These are phyloP conservation scores for Mrakia frigida DNA, from an alignment of 768 basidiomycete genomes.

Conservation along the genomic window DNA sequence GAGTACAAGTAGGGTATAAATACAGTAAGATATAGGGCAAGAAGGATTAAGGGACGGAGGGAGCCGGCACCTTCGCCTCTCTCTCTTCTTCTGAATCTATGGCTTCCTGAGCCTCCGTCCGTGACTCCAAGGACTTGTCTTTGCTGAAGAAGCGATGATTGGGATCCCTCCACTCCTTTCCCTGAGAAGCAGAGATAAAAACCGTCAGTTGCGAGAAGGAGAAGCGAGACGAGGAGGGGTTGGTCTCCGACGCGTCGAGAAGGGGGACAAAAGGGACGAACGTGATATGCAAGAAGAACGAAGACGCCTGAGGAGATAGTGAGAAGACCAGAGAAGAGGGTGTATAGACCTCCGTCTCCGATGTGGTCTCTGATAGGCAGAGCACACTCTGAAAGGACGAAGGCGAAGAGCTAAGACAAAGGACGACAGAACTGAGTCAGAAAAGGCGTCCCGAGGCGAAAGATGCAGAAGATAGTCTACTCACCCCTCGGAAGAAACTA, in stretches of 20 bases:
- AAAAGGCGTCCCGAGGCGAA: background rate
- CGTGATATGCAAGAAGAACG: conserved; percentile 17
- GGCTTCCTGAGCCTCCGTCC: background rate
- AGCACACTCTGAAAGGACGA: conserved; percentile 17
- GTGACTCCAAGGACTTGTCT: background rate
- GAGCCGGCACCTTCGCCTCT: background rate
- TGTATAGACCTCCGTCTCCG: conserved; percentile 65
- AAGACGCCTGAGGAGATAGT: background rate
- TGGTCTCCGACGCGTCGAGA: background rate
- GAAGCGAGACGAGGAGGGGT: background rate
- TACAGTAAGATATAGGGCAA: background rate
- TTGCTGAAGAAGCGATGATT: conserved; percentile 9
- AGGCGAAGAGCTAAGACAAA: conserved; percentile 6
- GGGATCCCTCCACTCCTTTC: background rate
- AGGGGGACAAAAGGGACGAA: background rate
- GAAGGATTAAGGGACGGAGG: background rate
- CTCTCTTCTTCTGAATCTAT: background rate
- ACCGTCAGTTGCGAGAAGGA: too few relatives aligned
- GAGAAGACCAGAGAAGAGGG: conserved; percentile 21
- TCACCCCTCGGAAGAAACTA: conserved; percentile 64
- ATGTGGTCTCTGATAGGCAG: conserved; percentile 53
- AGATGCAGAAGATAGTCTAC: conserved; percentile 27
- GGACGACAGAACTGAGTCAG: conserved; percentile 15
- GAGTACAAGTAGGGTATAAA: background rate
- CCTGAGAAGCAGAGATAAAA: too few relatives aligned